phyloP scores from a whole-genome alignment of 208 protist genomes.

The Crithidia acanthocephali region DNA sequence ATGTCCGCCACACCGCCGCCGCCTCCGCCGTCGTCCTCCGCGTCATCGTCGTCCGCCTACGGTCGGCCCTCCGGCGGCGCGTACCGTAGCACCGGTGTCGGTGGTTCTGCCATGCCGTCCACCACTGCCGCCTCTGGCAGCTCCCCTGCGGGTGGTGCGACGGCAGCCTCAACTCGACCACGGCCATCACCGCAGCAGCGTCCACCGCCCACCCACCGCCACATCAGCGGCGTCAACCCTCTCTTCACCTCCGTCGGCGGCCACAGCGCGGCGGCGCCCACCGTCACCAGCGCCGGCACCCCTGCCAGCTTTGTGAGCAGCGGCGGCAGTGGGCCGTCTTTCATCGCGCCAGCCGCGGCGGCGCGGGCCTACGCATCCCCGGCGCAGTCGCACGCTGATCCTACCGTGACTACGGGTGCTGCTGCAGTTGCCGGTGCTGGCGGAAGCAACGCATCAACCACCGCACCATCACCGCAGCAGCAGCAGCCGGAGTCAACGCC shows the following conservation, averaged over 20 bases:
- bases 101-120: not conserved
- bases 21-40: slow-evolving; percentile 8
- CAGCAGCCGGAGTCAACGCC: not conserved
- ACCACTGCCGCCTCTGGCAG: no score
- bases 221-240: not conserved
- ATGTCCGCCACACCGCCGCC: slow-evolving; percentile 21
- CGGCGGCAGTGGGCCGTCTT: not conserved
- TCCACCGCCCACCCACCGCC: not conserved
- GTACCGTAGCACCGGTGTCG: not conserved
- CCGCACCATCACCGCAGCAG: slow-evolving; percentile 12
- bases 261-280: not conserved
- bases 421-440: not conserved
- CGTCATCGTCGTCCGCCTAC: not conserved
- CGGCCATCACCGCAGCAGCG: not conserved
- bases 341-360: no score
- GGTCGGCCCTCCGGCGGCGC: not conserved
- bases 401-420: no score
- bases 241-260: slow-evolving; percentile 5
- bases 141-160: no score
- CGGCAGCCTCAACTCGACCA: not conserved
- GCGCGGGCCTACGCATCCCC: no score
- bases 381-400: no score
- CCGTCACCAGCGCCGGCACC: not conserved
- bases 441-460: not conserved
- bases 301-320: not conserved